Conservation (phyloP, 495 filamentous ascomycete species). For the Margaritispora aquatica region DNA sequence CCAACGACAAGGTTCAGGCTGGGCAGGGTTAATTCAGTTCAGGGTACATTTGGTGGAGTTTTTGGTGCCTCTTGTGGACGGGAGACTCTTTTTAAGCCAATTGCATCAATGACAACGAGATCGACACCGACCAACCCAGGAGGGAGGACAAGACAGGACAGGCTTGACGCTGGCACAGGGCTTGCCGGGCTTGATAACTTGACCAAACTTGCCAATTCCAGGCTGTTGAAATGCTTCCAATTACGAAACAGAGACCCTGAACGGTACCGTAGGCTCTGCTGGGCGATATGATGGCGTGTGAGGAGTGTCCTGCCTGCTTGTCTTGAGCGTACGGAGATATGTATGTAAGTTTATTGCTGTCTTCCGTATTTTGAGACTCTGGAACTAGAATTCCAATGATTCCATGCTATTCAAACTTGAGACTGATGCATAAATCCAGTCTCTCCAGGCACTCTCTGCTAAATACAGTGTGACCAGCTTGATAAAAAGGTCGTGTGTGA, state of each 20-base stretch:
- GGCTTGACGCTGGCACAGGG: not conserved
- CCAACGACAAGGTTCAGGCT: constrained; percentile 9
- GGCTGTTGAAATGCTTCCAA: constrained; percentile 9
- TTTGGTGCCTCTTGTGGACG: too few species aligned
- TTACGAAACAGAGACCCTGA: constrained; percentile 3
- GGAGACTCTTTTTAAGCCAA: constrained; percentile 8
- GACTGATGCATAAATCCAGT: not conserved
- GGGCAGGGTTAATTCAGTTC: too few species aligned
- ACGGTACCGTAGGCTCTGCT: not conserved
- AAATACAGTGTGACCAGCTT: not conserved
- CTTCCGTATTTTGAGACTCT: not conserved
- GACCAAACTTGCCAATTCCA: not conserved
- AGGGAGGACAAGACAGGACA: too few species aligned
- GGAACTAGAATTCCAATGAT: too few species aligned
- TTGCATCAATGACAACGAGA: constrained; percentile 16
- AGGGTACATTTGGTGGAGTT: not conserved
- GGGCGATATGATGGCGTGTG: not conserved
- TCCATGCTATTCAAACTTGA: too few species aligned
- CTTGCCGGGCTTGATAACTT: not conserved
- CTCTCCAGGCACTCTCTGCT: not conserved
- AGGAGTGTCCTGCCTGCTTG: not conserved
- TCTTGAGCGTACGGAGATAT: not conserved
- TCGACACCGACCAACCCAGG: constrained; percentile 19
- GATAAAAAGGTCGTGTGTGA: not conserved
- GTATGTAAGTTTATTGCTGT: too few species aligned